Conservation (phyloP, 352 stramenopile genomes). For the Phytopythium aichiense region DNA sequence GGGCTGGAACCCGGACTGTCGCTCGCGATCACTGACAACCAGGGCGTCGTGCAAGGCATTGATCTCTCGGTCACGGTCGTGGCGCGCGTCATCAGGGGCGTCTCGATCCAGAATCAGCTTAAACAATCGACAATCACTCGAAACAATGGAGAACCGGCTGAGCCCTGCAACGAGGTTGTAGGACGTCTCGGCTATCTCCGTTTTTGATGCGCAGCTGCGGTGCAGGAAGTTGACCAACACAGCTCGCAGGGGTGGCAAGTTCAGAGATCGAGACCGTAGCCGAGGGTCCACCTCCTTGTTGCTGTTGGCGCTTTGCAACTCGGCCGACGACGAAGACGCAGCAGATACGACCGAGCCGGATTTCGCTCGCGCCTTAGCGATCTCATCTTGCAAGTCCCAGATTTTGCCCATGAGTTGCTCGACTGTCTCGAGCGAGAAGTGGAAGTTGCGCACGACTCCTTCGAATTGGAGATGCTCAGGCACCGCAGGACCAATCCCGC, state of each 20-base stretch:
- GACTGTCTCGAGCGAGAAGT: conserved; percentile 33
- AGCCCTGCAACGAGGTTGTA: conserved; percentile 60
- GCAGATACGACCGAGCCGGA: conserved; percentile 8
- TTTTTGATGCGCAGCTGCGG: conserved; percentile 20
- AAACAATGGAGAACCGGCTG: conserved; percentile 30
- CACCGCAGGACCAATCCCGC: conserved; percentile 26
- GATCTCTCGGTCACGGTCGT: conserved; percentile 41
- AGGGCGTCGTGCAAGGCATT: conserved; percentile 45
- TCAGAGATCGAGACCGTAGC: not conserved
- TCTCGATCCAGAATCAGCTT: conserved; percentile 39
- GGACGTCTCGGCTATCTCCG: conserved; percentile 44
- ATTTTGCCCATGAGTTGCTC: conserved; percentile 49
- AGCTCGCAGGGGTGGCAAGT: not conserved
- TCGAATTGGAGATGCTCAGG: conserved; percentile 58
- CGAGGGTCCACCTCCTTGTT: not conserved
- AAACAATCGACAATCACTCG: conserved; percentile 55
- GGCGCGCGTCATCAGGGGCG: conserved; percentile 38
- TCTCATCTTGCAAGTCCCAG: conserved; percentile 59
- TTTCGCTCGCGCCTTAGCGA: conserved; percentile 35
- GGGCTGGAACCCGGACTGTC: conserved; percentile 14
- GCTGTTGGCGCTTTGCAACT: not conserved
- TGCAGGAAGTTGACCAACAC: conserved; percentile 32
- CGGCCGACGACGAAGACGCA: not conserved
- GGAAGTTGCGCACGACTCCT: conserved; percentile 57
- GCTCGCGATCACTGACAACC: conserved; percentile 43